phyloP scores from a whole-genome alignment of 805 yeast genomes.

The Yarrowia osloensis region DNA sequence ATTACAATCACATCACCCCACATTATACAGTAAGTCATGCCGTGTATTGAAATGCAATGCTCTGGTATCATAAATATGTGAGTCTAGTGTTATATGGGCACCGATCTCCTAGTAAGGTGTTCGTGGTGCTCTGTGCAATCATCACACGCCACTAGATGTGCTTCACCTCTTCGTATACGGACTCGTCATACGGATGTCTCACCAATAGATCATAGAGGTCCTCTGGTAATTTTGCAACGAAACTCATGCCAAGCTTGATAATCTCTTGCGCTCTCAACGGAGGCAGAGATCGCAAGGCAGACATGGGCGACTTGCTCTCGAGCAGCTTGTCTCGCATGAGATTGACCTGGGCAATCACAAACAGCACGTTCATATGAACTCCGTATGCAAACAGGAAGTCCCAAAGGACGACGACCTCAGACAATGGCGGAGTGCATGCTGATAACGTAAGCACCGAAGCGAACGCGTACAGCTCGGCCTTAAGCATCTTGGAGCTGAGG shows the following conservation, averaged over 20 bases:
- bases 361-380: conserved; percentile 79
- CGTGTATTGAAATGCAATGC: too few species aligned
- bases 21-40: too few species aligned
- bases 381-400: conserved; percentile 91
- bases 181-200: conserved; percentile 60
- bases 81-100: too few species aligned
- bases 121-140: too few species aligned
- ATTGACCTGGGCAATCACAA: conserved; percentile 79
- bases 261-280: conserved; percentile 68
- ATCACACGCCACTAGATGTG: not conserved
- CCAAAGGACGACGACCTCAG: conserved; percentile 78
- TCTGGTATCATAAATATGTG: too few species aligned
- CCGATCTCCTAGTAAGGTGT: too few species aligned
- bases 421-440: conserved; percentile 84
- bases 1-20: too few species aligned
- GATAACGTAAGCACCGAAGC: conserved; percentile 74
- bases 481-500: conserved; percentile 63
- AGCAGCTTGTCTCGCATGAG: conserved; percentile 66
- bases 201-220: conserved; percentile 61
- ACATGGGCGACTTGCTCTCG: conserved; percentile 67
- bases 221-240: conserved; percentile 72
- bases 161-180: conserved; percentile 2
- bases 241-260: conserved; percentile 75
- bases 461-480: conserved; percentile 85
- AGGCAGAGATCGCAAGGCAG: conserved; percentile 71